Evolutionary conservation across 441 rosid genomes (phyloP).

Genomic region (Dalechampia spathulata): DNA sequence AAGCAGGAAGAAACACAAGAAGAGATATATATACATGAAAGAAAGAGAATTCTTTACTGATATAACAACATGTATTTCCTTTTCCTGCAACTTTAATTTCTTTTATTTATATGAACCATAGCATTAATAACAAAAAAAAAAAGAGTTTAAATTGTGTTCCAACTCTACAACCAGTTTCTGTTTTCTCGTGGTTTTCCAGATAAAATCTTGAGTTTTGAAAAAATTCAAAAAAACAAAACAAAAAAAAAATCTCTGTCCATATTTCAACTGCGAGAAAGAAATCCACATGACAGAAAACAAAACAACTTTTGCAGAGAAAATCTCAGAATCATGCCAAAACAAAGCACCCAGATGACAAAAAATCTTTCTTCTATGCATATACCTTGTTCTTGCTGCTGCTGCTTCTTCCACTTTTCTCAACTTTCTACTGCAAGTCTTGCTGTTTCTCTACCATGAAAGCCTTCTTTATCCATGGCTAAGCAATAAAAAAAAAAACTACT

Average conservation of each 20-base stretch:
- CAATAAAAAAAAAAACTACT: too few relatives aligned
- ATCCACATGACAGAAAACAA: too few relatives aligned
- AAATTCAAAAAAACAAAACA: not conserved
- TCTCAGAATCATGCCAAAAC: not conserved
- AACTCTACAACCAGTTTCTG: constrained; percentile 12
- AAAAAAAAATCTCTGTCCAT: not conserved
- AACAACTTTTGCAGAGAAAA: not conserved
- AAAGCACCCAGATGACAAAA: not conserved
- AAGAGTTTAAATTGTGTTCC: constrained; percentile 10
- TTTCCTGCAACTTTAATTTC: not conserved
- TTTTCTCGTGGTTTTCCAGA: not conserved
- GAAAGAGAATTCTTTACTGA: not conserved
- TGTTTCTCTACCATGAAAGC: too few relatives aligned
- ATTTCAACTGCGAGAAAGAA: not conserved
- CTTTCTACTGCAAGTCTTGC: too few relatives aligned
- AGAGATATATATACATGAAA: not conserved
- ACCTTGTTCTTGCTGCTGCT: too few relatives aligned
- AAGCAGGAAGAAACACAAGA: too few relatives aligned
- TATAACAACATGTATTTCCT: not conserved
- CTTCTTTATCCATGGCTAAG: not conserved
- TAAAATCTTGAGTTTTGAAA: not conserved
- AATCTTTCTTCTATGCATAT: too few relatives aligned
- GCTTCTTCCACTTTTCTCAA: too few relatives aligned
- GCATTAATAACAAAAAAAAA: too few relatives aligned
- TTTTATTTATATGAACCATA: too few relatives aligned